Evolutionary conservation across 257 asterid species (phyloP).

Genomic region (Ilex asprella): DNA sequence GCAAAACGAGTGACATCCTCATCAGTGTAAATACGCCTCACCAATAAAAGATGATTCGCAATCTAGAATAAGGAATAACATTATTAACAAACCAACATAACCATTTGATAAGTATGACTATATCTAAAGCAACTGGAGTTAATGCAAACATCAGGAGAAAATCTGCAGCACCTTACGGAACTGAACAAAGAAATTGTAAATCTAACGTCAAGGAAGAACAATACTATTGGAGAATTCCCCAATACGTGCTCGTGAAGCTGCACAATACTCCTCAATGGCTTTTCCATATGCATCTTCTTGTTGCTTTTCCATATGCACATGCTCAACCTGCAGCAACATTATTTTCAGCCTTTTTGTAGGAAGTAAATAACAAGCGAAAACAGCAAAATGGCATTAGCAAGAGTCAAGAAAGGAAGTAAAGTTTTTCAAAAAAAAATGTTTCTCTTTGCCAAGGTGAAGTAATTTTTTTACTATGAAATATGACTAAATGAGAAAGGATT

Average conservation of each 20-base stretch:
- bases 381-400: too few species aligned
- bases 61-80: conserved; percentile 47
- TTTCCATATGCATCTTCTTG: conserved; percentile 81
- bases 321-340: conserved; percentile 52
- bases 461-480: too few species aligned
- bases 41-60: conserved; percentile 92
- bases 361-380: not conserved
- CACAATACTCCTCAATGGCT: conserved; percentile 89
- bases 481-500: too few species aligned
- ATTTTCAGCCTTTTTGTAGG: not conserved
- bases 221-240: conserved; percentile 38
- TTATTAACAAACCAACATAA: conserved; percentile 11
- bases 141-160: conserved; percentile 5
- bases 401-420: too few species aligned
- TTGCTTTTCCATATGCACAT: conserved; percentile 64
- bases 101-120: conserved; percentile 2
- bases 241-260: conserved; percentile 61
- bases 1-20: conserved; percentile 69
- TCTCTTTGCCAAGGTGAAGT: too few species aligned
- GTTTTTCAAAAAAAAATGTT: too few species aligned
- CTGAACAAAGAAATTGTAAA: conserved; percentile 83
- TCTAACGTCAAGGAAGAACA: conserved; percentile 69
- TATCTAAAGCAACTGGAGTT: conserved; percentile 6
- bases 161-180: conserved; percentile 76
- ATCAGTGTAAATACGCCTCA: conserved; percentile 75